Base-by-base conservation (phyloP, 2,329 filamentous ascomycete species). In the Penicillium sp. region DNA sequence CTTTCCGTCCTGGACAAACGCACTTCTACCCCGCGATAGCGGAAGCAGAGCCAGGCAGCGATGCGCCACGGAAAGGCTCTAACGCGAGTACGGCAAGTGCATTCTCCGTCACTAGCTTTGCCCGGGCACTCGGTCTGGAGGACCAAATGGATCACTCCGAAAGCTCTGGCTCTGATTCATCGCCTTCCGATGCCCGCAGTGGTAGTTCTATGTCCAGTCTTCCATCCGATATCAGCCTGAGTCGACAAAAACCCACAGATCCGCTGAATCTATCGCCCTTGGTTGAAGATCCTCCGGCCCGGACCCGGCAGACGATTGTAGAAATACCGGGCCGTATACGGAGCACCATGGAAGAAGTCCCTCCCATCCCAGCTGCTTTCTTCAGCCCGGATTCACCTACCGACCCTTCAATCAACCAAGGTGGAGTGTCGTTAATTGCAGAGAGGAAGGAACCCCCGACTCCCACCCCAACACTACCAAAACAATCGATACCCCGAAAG, bases 141-240 rank as follows among this genome's bases (percentile, higher is more conserved):
- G 88, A 88, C 62, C 82, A 84, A 0, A 87, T 88, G 63, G 86
- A 89, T 63, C 80, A 82, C 4, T 76, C 84, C 0, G 84, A 85
- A 1, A 81, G 83, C 57, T 90, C 87, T 26, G 86, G 85, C 0
- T 90, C 82, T 17, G 80, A 81, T 42, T 89, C 87, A 2, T 81
- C 79, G 0, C 82, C 79, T 37, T 88, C 84, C 52, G 79, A 81
- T n/a, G 75, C 73, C 1, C 84, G 84, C 63, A 82, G 82, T 57
- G 75, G 81, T 1, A 89, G 86, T 65, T 87, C 86, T 8, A 79
- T 80, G 58, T 86, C 84, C 3, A 86, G 82, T 59, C 80, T 83
- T 4, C 79, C 83, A 5, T 76, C 76, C 3, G 75, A 74, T 45
- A 62, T 54, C 1, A 73, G 68, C 46, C 53, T 65, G 36, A 66